Evolutionary conservation across 2,329 filamentous ascomycete genomes (phyloP).

Genomic region (Escovopsis weberi): DNA sequence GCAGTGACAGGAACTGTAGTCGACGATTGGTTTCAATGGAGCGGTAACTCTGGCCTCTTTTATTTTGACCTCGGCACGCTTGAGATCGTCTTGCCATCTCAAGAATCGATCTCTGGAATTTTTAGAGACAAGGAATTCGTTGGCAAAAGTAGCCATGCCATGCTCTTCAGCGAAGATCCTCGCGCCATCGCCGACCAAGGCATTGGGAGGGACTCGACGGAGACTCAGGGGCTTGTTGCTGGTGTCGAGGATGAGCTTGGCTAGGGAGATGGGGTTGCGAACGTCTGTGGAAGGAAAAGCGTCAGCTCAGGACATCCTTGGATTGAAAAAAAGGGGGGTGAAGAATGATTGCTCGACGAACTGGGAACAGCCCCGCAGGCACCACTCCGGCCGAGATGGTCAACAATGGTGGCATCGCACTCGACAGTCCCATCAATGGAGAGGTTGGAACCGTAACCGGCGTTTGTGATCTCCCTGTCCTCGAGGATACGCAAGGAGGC

Average conservation of each 20-base stretch:
- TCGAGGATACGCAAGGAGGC: constrained; percentile 78
- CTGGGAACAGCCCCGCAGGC: constrained; percentile 83
- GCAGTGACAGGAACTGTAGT: constrained; percentile 17
- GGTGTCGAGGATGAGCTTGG: constrained; percentile 66
- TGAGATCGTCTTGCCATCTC: constrained; percentile 64
- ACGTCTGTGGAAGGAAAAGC: constrained; percentile 43
- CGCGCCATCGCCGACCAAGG: constrained; percentile 76
- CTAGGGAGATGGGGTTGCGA: constrained; percentile 81
- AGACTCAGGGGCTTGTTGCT: constrained; percentile 67
- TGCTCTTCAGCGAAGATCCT: constrained; percentile 72
- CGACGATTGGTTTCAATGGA: constrained; percentile 6
- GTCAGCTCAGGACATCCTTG: not conserved
- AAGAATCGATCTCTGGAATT: constrained; percentile 65
- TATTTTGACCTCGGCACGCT: constrained; percentile 37
- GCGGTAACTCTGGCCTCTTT: constrained; percentile 13
- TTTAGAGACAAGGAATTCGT: constrained; percentile 66
- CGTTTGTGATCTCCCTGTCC: constrained; percentile 91
- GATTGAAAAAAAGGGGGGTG: not conserved
- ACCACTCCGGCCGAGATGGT: constrained; percentile 81
- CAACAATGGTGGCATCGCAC: constrained; percentile 86
- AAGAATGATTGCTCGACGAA: constrained; percentile 33
- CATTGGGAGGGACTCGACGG: constrained; percentile 79
- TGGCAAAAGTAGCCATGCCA: constrained; percentile 56
- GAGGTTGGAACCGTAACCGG: constrained; percentile 89
- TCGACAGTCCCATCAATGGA: constrained; percentile 84